Percentiles rank a stretch among this genome's conserved stretches.
Conservation (phyloP, 495 filamentous ascomycete species). For the Penicillium mononematosum region DNA sequence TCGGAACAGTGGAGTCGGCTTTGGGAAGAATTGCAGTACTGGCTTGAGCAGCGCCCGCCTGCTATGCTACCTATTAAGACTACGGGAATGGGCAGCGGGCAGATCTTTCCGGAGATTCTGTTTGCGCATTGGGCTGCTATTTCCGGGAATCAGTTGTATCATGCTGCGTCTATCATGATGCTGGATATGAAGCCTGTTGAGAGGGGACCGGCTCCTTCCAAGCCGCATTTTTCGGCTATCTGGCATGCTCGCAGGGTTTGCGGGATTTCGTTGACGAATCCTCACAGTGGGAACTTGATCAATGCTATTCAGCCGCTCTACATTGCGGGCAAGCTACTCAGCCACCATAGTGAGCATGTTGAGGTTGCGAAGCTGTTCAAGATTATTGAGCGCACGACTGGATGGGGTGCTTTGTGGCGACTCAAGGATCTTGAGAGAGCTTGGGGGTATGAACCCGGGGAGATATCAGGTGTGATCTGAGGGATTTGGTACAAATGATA, state of each 20-base stretch:
- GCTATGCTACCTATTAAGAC: slow-evolving; percentile 36
- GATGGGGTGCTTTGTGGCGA: slow-evolving; percentile 43
- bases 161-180: slow-evolving; percentile 42
- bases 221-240: slow-evolving; percentile 28
- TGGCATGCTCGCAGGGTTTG: slow-evolving; percentile 48
- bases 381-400: slow-evolving; percentile 38
- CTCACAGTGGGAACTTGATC: slow-evolving; percentile 42
- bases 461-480: slow-evolving; percentile 28
- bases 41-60: slow-evolving; percentile 33
- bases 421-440: slow-evolving; percentile 38
- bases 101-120: slow-evolving; percentile 39
- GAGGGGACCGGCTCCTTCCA: slow-evolving; percentile 18
- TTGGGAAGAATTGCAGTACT: slow-evolving; percentile 42
- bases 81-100: slow-evolving; percentile 23
- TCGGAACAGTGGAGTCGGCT: slow-evolving; percentile 30
- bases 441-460: slow-evolving; percentile 41
- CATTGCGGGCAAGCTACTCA: slow-evolving; percentile 43
- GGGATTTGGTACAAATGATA: neutral
- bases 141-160: slow-evolving; percentile 45
- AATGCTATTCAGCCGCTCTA: slow-evolving; percentile 50
- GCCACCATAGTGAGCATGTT: slow-evolving; percentile 41
- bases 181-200: slow-evolving; percentile 34
- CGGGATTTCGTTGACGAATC: slow-evolving; percentile 45
- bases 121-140: slow-evolving; percentile 44
- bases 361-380: slow-evolving; percentile 35